A percentile compares a stretch with the other conserved stretches of the same genome.
Conservation (phyloP, 306 rosid species). For the Corylus heterophylla region DNA sequence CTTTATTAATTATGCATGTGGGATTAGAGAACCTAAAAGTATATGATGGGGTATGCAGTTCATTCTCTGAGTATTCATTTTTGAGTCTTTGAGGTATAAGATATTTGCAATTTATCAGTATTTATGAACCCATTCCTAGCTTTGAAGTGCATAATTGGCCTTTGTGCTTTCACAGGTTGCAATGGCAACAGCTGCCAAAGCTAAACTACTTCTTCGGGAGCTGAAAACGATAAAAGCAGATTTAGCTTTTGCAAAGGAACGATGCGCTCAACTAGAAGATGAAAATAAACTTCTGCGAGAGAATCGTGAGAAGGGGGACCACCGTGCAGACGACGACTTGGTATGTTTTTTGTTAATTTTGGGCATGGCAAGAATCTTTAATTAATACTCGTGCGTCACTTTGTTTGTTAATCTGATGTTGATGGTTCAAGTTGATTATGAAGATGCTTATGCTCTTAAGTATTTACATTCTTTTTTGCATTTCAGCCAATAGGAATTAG, state of each 20-base stretch:
- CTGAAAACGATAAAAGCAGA: conserved; percentile 94
- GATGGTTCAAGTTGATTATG: background rate
- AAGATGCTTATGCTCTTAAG: background rate
- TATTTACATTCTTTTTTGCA: background rate
- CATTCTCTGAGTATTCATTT: background rate
- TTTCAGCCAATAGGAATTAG: background rate
- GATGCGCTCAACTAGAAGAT: conserved; percentile 94
- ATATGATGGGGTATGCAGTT: background rate
- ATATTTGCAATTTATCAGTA: background rate
- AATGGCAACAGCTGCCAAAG: conserved; percentile 98
- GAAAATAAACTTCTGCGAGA: conserved; percentile 83
- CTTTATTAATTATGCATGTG: background rate
- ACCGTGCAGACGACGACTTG: conserved; percentile 85
- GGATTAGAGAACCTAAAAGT: background rate
- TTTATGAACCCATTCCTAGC: conserved; percentile 13
- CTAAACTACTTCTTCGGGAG: conserved; percentile 89
- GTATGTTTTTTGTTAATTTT: conserved; percentile 37
- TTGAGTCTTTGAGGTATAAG: background rate
- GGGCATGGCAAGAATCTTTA: background rate
- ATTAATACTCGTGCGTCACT: background rate
- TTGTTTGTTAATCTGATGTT: background rate
- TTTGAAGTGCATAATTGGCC: conserved; percentile 30
- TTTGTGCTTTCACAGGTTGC: conserved; percentile 67
- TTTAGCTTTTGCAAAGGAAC: conserved; percentile 83
- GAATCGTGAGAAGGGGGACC: conserved; percentile 73